phyloP scores from a whole-genome alignment of 2,329 filamentous ascomycete species.

The Botrytis aclada region DNA sequence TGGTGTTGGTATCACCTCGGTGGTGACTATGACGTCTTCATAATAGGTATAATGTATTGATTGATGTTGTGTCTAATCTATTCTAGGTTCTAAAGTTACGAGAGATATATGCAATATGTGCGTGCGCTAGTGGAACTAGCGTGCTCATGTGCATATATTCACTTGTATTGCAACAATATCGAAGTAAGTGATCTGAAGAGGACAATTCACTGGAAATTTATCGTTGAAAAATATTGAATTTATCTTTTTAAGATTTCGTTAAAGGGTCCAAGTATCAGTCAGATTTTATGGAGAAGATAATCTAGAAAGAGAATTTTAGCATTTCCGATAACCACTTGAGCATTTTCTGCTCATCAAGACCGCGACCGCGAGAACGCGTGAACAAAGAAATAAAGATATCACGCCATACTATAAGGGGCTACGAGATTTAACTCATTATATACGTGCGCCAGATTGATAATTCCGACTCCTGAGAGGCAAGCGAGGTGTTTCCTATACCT shows the following conservation, averaged over 20 bases:
- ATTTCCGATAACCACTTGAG: not conserved
- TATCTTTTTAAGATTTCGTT: no score
- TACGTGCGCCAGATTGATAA: not conserved
- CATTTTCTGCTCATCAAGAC: not conserved
- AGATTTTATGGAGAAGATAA: not conserved
- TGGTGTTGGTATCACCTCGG: no score
- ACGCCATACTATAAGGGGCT: not conserved
- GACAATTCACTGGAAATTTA: fast-evolving
- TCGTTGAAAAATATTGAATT: not conserved
- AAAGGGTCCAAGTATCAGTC: not conserved
- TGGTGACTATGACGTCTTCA: no score
- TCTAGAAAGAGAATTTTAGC: not conserved
- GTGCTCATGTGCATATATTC: no score
- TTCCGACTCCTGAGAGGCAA: no score
- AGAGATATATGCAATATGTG: no score
- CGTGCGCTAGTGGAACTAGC: no score
- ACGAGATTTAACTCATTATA: not conserved
- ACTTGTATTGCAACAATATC: no score
- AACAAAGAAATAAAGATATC: fast-evolving
- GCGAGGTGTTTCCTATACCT: not conserved
- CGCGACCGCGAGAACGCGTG: not conserved
- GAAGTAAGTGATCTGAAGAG: not conserved
- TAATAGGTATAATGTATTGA: no score
- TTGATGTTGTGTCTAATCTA: no score
- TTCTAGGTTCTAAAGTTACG: no score